Evolutionary conservation across 148 eudicot species (phyloP).

Genomic region (Diospyros kaki): DNA sequence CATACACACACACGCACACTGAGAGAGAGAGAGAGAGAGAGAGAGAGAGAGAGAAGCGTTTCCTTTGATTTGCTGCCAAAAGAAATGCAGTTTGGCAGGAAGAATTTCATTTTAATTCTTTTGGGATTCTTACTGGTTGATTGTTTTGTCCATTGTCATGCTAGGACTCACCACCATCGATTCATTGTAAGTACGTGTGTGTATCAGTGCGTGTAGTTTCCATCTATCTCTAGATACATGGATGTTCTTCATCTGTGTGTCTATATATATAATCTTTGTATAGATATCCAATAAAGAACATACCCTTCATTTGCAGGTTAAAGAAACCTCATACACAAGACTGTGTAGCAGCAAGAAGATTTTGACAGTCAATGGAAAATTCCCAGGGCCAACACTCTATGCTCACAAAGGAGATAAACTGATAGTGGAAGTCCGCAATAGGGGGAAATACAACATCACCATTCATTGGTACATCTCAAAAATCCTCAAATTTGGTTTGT

Average conservation of each 20-base stretch:
- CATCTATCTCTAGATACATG: neutral
- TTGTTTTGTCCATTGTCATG: neutral
- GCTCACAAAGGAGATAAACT: constrained; percentile 7
- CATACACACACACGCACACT: no score
- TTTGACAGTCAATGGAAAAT: constrained; percentile 16
- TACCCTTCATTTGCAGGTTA: neutral
- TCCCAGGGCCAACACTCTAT: constrained; percentile 21
- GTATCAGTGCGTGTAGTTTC: no score
- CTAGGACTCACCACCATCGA: neutral
- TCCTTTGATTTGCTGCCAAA: neutral
- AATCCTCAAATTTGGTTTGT: neutral
- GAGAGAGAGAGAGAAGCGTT: no score
- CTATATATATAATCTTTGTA: no score
- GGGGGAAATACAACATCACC: constrained; percentile 15
- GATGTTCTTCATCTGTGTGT: neutral
- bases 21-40: no score
- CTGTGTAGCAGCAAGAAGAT: constrained; percentile 22
- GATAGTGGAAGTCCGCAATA: constrained; percentile 11
- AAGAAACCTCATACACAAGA: constrained; percentile 4
- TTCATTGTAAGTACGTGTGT: neutral
- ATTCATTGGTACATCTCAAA: constrained; percentile 8
- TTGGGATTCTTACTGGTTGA: neutral
- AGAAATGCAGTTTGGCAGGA: neutral
- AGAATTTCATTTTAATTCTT: neutral
- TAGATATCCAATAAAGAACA: neutral